These are phyloP conservation scores for Ganoderma resinaceum DNA, from an alignment of 1,284 basidiomycete species.

Conservation along the genomic window DNA sequence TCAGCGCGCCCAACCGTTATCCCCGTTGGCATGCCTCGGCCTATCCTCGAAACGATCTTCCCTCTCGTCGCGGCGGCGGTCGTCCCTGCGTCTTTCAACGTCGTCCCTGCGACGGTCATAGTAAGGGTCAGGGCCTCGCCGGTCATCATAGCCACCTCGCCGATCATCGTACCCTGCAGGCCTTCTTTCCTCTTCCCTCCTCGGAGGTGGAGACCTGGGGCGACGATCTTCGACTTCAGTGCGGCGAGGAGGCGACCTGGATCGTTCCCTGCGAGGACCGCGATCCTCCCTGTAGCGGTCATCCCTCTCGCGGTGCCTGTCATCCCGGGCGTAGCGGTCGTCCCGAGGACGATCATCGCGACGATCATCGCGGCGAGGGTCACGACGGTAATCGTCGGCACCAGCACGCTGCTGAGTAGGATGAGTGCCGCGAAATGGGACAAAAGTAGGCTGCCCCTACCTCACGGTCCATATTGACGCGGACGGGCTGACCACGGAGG, in stretches of 20 bases:
- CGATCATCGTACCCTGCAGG: constrained; percentile 88
- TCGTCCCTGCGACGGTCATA: constrained; percentile 84
- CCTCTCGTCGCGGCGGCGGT: constrained; percentile 79
- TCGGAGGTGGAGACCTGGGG: constrained; percentile 78
- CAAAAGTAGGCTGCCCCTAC: constrained; percentile 47
- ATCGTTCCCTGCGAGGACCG: constrained; percentile 65
- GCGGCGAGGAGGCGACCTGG: constrained; percentile 72
- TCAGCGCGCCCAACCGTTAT: constrained; percentile 52
- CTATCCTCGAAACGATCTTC: constrained; percentile 79
- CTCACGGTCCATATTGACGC: constrained; percentile 72
- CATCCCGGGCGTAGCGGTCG: constrained; percentile 50
- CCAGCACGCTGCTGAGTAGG: constrained; percentile 59
- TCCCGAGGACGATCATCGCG: constrained; percentile 53
- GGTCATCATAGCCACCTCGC: constrained; percentile 77
- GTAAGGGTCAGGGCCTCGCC: constrained; percentile 76
- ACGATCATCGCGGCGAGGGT: constrained; percentile 46
- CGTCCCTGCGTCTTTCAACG: constrained; percentile 69
- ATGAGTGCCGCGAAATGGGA: neutral
- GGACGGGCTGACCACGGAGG: constrained; percentile 81
- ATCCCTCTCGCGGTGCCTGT: constrained; percentile 47
- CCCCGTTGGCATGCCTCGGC: constrained; percentile 75
- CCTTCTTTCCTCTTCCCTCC: constrained; percentile 82
- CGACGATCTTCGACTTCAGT: constrained; percentile 73
- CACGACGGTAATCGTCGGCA: constrained; percentile 65
- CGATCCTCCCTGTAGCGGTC: constrained; percentile 55